Evolutionary conservation across 2,329 filamentous ascomycete species (phyloP), one percentile per base, ranked within the genome.

Genomic region (Scedosporium aurantiacum): DNA sequence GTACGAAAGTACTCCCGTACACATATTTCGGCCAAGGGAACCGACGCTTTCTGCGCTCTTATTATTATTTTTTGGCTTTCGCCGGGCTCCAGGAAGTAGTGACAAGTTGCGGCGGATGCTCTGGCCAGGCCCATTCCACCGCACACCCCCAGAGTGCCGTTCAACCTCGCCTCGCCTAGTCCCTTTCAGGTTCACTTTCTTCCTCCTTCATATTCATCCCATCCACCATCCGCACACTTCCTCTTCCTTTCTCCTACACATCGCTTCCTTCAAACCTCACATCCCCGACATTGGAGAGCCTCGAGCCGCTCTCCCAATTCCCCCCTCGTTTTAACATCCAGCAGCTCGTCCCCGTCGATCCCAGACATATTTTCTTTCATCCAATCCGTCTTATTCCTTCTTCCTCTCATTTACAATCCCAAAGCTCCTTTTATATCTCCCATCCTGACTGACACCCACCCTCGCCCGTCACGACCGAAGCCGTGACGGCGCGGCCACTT

Each of bases 131-230:
- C 58, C 58, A 52, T 28, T 21, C 58, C 32, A 27, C 55, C 55
- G 25, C 41, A 47, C 57, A 21, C 60, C 45, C 45, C 57, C 45
- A 41, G 40, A 21, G 41, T 58, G 45, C 62, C 43, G 41, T 41
- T 61, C 57, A 60, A 50, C 56, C 57, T 63, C 60, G 56, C 62
- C 62, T 63, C 55, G 63, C 61, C 57, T 62, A 64, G 60, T 62
- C 63, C 63, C 63, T 62, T 65, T 64, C 64, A 62, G 55, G 60
- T 62, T 61, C 63, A 63, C 64, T 55, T 55, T 55, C 63, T 62
- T 61, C 61, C 61, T 63, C 64, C 32, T 55, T 55, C 63, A 59
- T 61, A 57, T 60, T 61, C 54, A 62, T 62, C 64, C 64, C 62
- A 62, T 62, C 60, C 57, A 21, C 58, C 27, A 37, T 60, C 58